These are phyloP conservation scores for Paraconiothyrium sp. DNA, from an alignment of 2,329 filamentous ascomycete genomes.

Conservation along the genomic window DNA sequence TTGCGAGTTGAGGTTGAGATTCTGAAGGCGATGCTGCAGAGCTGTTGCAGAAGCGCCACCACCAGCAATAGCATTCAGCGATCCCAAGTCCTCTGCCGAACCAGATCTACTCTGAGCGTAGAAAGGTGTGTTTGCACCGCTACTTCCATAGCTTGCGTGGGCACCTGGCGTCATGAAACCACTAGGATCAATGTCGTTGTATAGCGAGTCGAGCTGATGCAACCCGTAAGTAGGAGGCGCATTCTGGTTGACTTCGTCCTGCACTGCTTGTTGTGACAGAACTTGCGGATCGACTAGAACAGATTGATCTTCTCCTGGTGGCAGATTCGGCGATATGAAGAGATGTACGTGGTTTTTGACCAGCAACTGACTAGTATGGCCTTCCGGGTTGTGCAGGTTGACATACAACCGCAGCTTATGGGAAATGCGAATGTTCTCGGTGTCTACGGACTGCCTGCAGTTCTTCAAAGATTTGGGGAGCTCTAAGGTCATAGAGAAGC, in stretches of 20 bases:
- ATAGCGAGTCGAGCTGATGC: conserved; percentile 88
- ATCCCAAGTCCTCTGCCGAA: conserved; percentile 82
- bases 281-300: conserved; percentile 60
- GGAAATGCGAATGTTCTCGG: conserved; percentile 86
- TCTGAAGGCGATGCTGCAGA: conserved; percentile 74
- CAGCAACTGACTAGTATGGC: conserved; percentile 91
- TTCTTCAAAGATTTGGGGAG: conserved; percentile 83
- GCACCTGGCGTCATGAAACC: conserved; percentile 82
- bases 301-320: conserved; percentile 86
- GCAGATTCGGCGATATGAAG: conserved; percentile 94
- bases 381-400: conserved; percentile 92
- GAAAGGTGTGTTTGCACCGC: conserved; percentile 77
- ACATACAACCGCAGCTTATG: conserved; percentile 94
- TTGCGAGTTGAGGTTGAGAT: conserved; percentile 56
- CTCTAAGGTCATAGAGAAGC: conserved; percentile 67
- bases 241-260: conserved; percentile 67
- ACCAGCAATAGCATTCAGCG: conserved; percentile 56
- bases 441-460: conserved; percentile 90
- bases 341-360: conserved; percentile 91
- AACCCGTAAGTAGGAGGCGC: conserved; percentile 94
- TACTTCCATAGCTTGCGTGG: conserved; percentile 63
- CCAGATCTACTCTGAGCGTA: conserved; percentile 74
- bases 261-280: conserved; percentile 53
- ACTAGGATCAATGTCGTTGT: conserved; percentile 82
- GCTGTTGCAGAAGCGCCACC: conserved; percentile 63